These are phyloP conservation scores for Fonsecaea pugnacius DNA, from an alignment of 2,329 filamentous ascomycete species.

Conservation along the genomic window DNA sequence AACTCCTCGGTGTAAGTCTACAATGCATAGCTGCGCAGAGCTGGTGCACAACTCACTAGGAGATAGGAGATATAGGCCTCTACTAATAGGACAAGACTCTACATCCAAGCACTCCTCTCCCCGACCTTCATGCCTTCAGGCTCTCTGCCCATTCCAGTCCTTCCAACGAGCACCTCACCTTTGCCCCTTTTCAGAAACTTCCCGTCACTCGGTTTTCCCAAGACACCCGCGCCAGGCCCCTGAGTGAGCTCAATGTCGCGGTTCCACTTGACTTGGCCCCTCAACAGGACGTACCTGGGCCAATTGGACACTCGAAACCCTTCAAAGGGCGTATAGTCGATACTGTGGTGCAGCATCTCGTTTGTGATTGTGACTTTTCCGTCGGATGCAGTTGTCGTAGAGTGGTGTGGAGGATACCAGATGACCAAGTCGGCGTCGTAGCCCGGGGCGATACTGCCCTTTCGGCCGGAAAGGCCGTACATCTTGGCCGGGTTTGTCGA, in stretches of 20 bases:
- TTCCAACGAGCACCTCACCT: constrained; percentile 37
- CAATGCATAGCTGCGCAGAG: neutral
- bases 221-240: constrained; percentile 37
- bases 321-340: constrained; percentile 47
- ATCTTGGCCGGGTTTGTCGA: constrained; percentile 51
- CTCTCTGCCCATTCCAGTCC: constrained; percentile 16
- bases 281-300: constrained; percentile 44
- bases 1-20: too few relatives aligned
- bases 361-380: constrained; percentile 38
- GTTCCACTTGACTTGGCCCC: constrained; percentile 43
- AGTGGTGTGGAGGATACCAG: constrained; percentile 44
- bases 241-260: constrained; percentile 37
- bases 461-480: constrained; percentile 48
- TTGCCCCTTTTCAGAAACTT: constrained; percentile 45
- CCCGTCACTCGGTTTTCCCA: constrained; percentile 43
- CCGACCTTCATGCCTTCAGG: constrained; percentile 29
- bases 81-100: too few relatives aligned
- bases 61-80: neutral
- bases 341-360: constrained; percentile 43
- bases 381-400: neutral
- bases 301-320: constrained; percentile 42
- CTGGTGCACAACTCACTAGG: neutral
- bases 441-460: constrained; percentile 49
- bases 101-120: constrained; percentile 28
- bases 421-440: constrained; percentile 52